Percentiles rank a stretch among this genome's conserved stretches.
Evolutionary conservation across 371 early-diverging fungal genomes (phyloP).

Genomic region (Mortierella sp.): DNA sequence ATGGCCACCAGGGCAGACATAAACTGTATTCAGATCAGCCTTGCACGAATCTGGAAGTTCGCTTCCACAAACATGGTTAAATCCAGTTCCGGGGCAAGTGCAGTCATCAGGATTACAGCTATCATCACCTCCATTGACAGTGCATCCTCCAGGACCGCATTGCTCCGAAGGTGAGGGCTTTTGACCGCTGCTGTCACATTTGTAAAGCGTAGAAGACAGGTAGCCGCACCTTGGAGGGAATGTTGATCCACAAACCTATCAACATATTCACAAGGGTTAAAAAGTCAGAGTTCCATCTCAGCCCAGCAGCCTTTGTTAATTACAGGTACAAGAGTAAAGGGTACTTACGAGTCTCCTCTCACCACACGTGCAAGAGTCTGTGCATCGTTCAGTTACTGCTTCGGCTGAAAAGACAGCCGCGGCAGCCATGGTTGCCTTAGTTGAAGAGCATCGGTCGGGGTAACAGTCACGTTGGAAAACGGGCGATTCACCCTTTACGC

Average conservation of each 20-base stretch:
- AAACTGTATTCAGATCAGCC: constrained; percentile 1
- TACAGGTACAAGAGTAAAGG: no score
- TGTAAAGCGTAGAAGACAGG: not conserved
- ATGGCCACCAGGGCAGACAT: constrained; percentile 4
- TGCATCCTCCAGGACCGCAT: constrained; percentile 5
- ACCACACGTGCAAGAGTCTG: constrained; percentile 4
- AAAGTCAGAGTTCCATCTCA: no score
- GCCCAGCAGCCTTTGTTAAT: no score
- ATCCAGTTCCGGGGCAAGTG: constrained; percentile 5
- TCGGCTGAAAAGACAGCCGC: constrained; percentile 1
- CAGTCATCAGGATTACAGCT: constrained; percentile 7
- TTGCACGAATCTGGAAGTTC: not conserved
- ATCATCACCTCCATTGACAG: constrained; percentile 8
- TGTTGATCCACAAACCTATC: constrained; percentile 1
- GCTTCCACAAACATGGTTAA: not conserved
- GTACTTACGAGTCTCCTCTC: constrained; percentile 4
- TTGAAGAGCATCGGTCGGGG: constrained; percentile 8
- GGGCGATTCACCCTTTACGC: constrained; percentile 1
- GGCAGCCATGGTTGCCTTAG: constrained; percentile 1
- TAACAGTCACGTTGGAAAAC: constrained; percentile 1
- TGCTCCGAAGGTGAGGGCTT: constrained; percentile 1
- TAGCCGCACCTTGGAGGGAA: not conserved
- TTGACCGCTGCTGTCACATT: not conserved
- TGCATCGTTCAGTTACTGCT: not conserved
- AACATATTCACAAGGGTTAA: not conserved